Evolutionary conservation across 257 asterid genomes (phyloP).

Genomic region (Gentiana dahurica): DNA sequence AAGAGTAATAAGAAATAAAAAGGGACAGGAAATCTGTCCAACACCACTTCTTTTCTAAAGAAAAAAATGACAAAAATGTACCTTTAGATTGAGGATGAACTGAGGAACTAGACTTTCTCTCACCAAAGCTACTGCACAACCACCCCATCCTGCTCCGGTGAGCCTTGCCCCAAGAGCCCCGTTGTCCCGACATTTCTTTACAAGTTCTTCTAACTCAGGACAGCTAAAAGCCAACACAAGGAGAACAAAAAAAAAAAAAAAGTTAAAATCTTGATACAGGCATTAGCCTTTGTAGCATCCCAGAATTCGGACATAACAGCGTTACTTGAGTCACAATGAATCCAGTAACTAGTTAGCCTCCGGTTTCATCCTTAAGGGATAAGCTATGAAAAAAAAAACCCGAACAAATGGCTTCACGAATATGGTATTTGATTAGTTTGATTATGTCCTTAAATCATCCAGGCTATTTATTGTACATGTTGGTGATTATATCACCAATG

Average conservation of each 20-base stretch:
- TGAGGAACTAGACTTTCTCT: conserved; percentile 74
- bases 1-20: neutral
- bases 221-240: conserved; percentile 33
- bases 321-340: no score
- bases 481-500: no score
- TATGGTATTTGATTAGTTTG: no score
- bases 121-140: conserved; percentile 96
- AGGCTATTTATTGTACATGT: neutral
- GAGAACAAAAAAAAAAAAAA: neutral
- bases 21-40: neutral
- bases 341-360: no score
- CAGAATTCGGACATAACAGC: no score
- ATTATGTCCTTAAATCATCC: no score
- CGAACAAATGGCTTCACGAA: no score
- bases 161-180: conserved; percentile 96
- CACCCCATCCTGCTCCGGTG: conserved; percentile 99
- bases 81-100: conserved; percentile 88
- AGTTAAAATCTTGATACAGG: no score
- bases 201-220: conserved; percentile 92
- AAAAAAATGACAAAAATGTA: conserved; percentile 9
- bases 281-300: no score
- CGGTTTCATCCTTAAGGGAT: no score
- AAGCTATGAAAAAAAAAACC: no score
- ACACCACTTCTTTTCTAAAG: neutral
- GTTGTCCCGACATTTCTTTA: conserved; percentile 51